A percentile compares a stretch with the other conserved stretches of the same genome.
phyloP scores from a whole-genome alignment of 768 basidiomycete species.

The Tricholoma saponaceum region DNA sequence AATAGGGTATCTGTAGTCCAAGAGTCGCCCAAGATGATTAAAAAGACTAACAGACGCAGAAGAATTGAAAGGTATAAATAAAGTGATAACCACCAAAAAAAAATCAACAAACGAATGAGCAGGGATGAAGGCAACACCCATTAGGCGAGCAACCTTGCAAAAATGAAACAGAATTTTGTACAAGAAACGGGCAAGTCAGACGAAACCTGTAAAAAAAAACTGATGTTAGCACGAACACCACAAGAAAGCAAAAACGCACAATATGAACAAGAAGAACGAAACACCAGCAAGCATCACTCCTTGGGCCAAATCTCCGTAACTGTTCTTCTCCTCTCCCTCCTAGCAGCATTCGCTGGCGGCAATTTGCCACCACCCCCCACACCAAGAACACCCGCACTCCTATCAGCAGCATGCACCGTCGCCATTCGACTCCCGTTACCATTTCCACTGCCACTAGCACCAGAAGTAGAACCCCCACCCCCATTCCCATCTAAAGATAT shows the following conservation, averaged over 20 bases:
- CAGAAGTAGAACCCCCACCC: background rate
- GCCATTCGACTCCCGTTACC: slow-evolving; percentile 24
- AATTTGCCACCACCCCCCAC: slow-evolving; percentile 9
- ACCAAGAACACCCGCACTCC: slow-evolving; percentile 31
- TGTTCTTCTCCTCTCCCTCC: slow-evolving; percentile 37
- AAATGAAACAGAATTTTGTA: background rate
- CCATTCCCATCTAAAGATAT: slow-evolving; percentile 40
- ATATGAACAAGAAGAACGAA: slow-evolving; percentile 3
- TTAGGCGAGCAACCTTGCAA: background rate
- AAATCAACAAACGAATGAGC: background rate
- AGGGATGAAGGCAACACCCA: background rate
- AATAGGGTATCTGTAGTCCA: background rate
- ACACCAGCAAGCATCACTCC: slow-evolving; percentile 3
- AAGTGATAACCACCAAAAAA: background rate
- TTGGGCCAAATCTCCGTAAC: slow-evolving; percentile 44
- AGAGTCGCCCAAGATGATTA: background rate
- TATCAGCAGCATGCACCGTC: slow-evolving; percentile 33
- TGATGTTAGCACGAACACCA: background rate
- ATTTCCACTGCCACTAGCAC: background rate
- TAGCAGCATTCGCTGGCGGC: slow-evolving; percentile 14
- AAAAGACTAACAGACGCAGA: too few species aligned
- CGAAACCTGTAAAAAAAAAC: background rate
- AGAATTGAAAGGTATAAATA: background rate
- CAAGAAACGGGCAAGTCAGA: background rate
- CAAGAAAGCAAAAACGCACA: slow-evolving; percentile 6